Evolutionary conservation across 495 filamentous ascomycete species (phyloP).

Genomic region (Chaetomidium leptoderma): DNA sequence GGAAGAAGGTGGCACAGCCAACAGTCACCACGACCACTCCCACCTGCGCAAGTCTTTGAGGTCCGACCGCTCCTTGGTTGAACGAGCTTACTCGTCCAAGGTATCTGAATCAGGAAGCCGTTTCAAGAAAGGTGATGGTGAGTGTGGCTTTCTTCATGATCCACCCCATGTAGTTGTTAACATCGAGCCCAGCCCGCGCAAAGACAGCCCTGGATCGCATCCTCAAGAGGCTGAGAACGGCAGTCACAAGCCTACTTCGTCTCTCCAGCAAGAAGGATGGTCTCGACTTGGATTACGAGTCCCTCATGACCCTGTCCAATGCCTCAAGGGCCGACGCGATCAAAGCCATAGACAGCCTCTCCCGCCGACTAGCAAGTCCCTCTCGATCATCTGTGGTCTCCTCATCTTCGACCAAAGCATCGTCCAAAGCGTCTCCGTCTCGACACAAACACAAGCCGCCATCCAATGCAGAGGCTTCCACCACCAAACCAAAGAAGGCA

Average conservation of each 20-base stretch:
- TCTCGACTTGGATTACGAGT: slow-evolving; percentile 33
- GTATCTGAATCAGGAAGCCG: slow-evolving; percentile 25
- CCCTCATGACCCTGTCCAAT: slow-evolving; percentile 36
- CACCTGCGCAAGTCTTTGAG: slow-evolving; percentile 32
- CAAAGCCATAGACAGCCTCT: slow-evolving; percentile 33
- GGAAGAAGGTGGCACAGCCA: slow-evolving; percentile 16
- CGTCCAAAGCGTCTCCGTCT: slow-evolving; percentile 11
- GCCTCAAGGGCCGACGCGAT: slow-evolving; percentile 33
- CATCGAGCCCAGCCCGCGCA: slow-evolving; percentile 22
- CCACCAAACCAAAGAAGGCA: background rate
- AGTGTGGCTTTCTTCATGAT: background rate
- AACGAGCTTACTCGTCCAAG: slow-evolving; percentile 27
- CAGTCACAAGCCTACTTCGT: slow-evolving; percentile 28
- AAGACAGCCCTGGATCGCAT: slow-evolving; percentile 30
- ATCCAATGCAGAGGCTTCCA: background rate
- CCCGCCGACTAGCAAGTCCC: slow-evolving; percentile 27
- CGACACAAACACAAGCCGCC: slow-evolving; percentile 14
- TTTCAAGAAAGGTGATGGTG: slow-evolving; percentile 35
- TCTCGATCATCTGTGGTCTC: slow-evolving; percentile 21
- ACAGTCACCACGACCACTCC: slow-evolving; percentile 35
- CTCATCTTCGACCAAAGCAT: slow-evolving; percentile 13
- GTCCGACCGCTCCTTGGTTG: slow-evolving; percentile 31
- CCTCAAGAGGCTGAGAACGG: slow-evolving; percentile 26
- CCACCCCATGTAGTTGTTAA: slow-evolving; percentile 7
- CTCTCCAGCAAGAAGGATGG: slow-evolving; percentile 23